phyloP scores from a whole-genome alignment of 371 early-diverging fungal species.

The Umbelopsis sp. region DNA sequence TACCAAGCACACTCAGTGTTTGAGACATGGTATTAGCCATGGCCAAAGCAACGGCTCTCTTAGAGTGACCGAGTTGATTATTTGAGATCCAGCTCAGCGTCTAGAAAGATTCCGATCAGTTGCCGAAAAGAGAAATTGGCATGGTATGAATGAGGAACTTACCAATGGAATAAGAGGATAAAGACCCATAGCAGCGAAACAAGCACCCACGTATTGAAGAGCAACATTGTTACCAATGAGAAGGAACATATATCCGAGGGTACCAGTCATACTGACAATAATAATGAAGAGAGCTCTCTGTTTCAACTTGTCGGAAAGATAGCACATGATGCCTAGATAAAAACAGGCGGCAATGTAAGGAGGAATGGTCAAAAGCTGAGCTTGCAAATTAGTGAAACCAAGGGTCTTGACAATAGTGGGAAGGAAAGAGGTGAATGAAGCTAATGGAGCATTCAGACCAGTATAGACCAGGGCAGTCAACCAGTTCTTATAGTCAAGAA shows the following conservation, averaged over 20 bases:
- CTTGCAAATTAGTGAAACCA: constrained; percentile 24
- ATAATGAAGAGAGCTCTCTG: constrained; percentile 5
- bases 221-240: constrained; percentile 40
- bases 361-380: constrained; percentile 29
- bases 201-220: constrained; percentile 56
- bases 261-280: not conserved
- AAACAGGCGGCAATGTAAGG: constrained; percentile 26
- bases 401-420: constrained; percentile 27
- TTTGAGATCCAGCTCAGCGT: constrained; percentile 62
- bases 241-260: constrained; percentile 43
- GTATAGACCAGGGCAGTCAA: constrained; percentile 7
- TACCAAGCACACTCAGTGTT: constrained; percentile 60
- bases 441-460: constrained; percentile 16
- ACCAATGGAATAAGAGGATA: constrained; percentile 56
- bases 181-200: constrained; percentile 58
- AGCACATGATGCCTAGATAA: constrained; percentile 5
- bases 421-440: constrained; percentile 23
- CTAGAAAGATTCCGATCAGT: constrained; percentile 2
- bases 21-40: constrained; percentile 59
- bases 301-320: not conserved
- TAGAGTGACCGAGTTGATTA: constrained; percentile 60
- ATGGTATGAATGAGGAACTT: not conserved
- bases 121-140: not conserved
- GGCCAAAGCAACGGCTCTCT: constrained; percentile 58
- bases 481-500: constrained; percentile 23